Conservation (phyloP, 2,329 filamentous ascomycete genomes). For the Sclerotinia trifoliorum region DNA sequence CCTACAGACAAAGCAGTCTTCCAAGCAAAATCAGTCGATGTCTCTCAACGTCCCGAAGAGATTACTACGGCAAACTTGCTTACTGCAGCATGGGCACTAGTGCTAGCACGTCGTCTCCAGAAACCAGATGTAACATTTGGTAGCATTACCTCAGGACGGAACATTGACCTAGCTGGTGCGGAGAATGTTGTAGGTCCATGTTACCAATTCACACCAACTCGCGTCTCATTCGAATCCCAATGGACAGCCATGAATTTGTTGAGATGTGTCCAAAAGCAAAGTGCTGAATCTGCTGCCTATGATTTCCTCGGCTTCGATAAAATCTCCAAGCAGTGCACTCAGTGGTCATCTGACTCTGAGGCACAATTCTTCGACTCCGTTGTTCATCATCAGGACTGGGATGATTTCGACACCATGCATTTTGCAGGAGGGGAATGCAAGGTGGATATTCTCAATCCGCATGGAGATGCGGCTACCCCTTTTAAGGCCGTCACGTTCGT, state of each 20-base stretch:
- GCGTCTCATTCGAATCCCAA: slow-evolving; percentile 41
- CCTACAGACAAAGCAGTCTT: slow-evolving; percentile 38
- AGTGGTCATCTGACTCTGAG: slow-evolving; percentile 36
- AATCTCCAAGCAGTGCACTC: slow-evolving; percentile 41
- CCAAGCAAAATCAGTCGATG: slow-evolving; percentile 35
- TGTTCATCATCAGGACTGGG: slow-evolving; percentile 42
- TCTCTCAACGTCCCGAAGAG: slow-evolving; percentile 35
- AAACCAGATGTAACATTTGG: slow-evolving; percentile 30
- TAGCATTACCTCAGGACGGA: slow-evolving; percentile 45
- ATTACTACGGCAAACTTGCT: slow-evolving; percentile 46
- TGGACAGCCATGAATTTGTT: slow-evolving; percentile 42
- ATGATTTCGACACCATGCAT: slow-evolving; percentile 46
- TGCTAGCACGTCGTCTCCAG: slow-evolving; percentile 40
- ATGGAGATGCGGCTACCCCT: slow-evolving; percentile 44
- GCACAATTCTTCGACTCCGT: slow-evolving; percentile 40
- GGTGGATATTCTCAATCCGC: slow-evolving; percentile 41
- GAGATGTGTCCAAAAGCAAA: slow-evolving; percentile 40
- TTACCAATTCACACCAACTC: slow-evolving; percentile 47
- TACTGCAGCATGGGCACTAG: slow-evolving; percentile 46
- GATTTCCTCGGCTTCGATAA: slow-evolving; percentile 42
- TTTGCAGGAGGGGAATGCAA: slow-evolving; percentile 40
- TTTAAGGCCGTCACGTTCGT: slow-evolving; percentile 49
- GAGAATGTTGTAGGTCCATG: slow-evolving; percentile 47
- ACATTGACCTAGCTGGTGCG: slow-evolving; percentile 41
- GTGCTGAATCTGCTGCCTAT: slow-evolving; percentile 36